A percentile compares a stretch with the other conserved stretches of the same genome.
Evolutionary conservation across 805 yeast genomes (phyloP).

Genomic region (Metschnikowia dekortorum): DNA sequence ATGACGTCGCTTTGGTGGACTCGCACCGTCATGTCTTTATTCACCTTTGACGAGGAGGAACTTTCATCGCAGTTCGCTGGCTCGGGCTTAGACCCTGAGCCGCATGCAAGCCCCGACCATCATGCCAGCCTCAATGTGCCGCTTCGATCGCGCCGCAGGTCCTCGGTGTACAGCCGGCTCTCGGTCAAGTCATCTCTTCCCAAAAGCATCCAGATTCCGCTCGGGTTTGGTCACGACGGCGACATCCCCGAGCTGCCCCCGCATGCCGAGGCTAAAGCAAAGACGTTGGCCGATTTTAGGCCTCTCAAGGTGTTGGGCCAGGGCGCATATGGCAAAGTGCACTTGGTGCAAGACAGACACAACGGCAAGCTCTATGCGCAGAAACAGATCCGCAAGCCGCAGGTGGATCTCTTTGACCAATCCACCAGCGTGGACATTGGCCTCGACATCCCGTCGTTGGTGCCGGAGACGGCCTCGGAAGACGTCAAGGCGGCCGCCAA

Average conservation of each 20-base stretch:
- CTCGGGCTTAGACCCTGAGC: conserved; percentile 4
- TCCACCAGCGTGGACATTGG: conserved; percentile 17
- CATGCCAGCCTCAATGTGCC: background rate
- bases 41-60: conserved; percentile 17
- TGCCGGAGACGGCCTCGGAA: conserved; percentile 1
- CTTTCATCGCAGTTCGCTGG: conserved; percentile 11
- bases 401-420: conserved; percentile 18
- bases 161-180: conserved; percentile 17
- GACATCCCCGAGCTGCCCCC: background rate
- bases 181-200: conserved; percentile 15
- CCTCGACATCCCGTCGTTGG: conserved; percentile 19
- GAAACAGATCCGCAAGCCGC: conserved; percentile 37
- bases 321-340: conserved; percentile 43
- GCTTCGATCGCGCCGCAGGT: conserved; percentile 9
- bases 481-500: conserved; percentile 9
- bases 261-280: conserved; percentile 9
- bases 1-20: background rate
- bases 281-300: conserved; percentile 35
- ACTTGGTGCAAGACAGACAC: conserved; percentile 34
- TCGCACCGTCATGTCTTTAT: conserved; percentile 12
- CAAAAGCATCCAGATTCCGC: conserved; percentile 14
- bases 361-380: conserved; percentile 41
- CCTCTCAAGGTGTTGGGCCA: conserved; percentile 42
- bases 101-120: background rate
- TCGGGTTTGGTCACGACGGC: conserved; percentile 10